Evolutionary conservation across 2,329 filamentous ascomycete genomes (phyloP).

Genomic region (Aspergillus sp.): DNA sequence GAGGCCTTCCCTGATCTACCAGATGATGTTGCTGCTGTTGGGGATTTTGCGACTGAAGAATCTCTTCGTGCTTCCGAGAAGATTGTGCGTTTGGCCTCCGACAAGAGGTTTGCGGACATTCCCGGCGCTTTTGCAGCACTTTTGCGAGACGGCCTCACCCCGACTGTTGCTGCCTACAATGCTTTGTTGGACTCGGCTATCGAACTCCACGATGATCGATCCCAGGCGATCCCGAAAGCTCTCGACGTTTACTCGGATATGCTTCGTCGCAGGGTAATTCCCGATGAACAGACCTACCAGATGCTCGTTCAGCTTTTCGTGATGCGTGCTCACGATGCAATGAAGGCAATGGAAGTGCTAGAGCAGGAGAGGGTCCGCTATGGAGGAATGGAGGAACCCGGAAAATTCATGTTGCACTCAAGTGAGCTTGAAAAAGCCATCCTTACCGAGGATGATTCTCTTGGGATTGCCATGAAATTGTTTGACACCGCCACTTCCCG

Average conservation of each 20-base stretch:
- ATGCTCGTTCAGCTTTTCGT: constrained; percentile 82
- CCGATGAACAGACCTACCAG: constrained; percentile 83
- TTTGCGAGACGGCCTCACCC: constrained; percentile 77
- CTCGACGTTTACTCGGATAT: constrained; percentile 96
- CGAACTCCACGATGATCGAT: constrained; percentile 73
- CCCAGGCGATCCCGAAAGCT: constrained; percentile 84
- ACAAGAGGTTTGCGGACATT: constrained; percentile 79
- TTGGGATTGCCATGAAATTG: constrained; percentile 80
- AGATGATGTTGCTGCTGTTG: constrained; percentile 40
- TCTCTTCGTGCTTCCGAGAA: constrained; percentile 74
- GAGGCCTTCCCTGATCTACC: constrained; percentile 30
- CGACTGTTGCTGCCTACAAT: constrained; percentile 86
- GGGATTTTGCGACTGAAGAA: constrained; percentile 56
- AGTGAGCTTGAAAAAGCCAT: constrained; percentile 86
- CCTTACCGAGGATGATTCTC: constrained; percentile 79
- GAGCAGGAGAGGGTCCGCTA: constrained; percentile 83
- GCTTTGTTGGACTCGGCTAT: constrained; percentile 83
- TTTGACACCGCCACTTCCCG: constrained; percentile 73
- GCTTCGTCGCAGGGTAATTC: constrained; percentile 78
- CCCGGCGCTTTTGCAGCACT: constrained; percentile 88
- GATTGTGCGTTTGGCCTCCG: constrained; percentile 70
- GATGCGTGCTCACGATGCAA: constrained; percentile 75
- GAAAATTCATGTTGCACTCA: constrained; percentile 85
- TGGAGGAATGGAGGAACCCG: constrained; percentile 78
- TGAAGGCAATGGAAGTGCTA: constrained; percentile 68